Evolutionary conservation across 2,329 filamentous ascomycete species (phyloP).

Genomic region (Coniochaeta prunicola): DNA sequence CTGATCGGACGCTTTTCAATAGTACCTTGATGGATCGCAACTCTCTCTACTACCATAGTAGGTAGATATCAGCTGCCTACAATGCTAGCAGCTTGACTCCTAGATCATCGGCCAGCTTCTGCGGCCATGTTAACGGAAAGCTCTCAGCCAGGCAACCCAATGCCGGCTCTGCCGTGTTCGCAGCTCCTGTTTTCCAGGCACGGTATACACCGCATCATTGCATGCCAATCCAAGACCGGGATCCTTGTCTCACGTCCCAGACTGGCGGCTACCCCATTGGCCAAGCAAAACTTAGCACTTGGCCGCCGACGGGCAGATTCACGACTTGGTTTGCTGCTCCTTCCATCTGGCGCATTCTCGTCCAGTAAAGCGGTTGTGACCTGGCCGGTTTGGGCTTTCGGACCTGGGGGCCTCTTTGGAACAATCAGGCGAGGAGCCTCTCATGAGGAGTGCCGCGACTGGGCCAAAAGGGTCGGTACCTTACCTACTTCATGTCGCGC

Average conservation of each 20-base stretch:
- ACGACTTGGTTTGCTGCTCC: slow-evolving; percentile 8
- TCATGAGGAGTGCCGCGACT: background rate
- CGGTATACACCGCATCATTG: background rate
- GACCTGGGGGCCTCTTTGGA: background rate
- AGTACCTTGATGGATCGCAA: background rate
- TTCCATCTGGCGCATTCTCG: slow-evolving; percentile 17
- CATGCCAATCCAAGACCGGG: background rate
- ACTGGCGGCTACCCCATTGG: slow-evolving; percentile 13
- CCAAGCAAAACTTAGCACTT: slow-evolving; percentile 7
- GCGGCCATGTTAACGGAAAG: background rate
- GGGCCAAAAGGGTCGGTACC: background rate
- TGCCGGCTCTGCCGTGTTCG: background rate
- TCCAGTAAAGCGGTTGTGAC: slow-evolving; percentile 9
- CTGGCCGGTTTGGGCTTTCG: slow-evolving; percentile 5
- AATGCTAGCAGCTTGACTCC: background rate
- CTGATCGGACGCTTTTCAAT: background rate
- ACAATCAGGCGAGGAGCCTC: background rate
- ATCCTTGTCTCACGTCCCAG: slow-evolving; percentile 4
- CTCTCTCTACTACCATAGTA: background rate
- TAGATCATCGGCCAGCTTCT: background rate
- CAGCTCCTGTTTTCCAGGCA: slow-evolving; percentile 2
- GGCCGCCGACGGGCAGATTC: slow-evolving; percentile 8
- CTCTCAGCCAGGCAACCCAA: background rate
- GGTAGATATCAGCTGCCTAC: background rate
- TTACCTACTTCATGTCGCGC: too few species aligned